Evolutionary conservation across 495 filamentous ascomycete species (phyloP), one percentile per base, ranked within the genome.

Genomic region (Penicillium odoratum): DNA sequence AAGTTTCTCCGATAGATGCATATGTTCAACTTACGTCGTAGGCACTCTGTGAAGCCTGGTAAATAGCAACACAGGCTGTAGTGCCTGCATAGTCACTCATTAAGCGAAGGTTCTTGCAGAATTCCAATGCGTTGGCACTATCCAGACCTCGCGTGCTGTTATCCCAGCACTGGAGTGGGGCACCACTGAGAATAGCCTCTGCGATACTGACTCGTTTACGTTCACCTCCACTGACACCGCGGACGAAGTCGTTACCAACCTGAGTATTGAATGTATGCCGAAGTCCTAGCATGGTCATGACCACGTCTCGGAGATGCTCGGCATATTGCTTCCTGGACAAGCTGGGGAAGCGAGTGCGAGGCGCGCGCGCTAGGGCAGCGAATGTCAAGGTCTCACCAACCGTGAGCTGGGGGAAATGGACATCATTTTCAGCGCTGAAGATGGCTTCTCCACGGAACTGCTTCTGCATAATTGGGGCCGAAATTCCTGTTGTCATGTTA

Each of bases 201-300:
- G 89, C 86, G 60, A 94, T 92, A 70, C 85, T 90, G 43, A 92
- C 88, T 57, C 91, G 84, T 74, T 93, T 93, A 10, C 90, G 69
- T 69, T 96, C 91, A 55, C 91, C 91, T 53, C 91, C 91, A 40
- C 82, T 87, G 0, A 94, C 86, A 56, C 91, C 91, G 36, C 89
- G 83, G 44, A 92, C 80, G 55, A 86, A 89, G 54, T 91, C 89
- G 67, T 93, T 91, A 26, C 91, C 91, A 29, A 94, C 86, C 29
- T 77, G 78, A 4, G 91, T 93, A 70, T 93, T 84, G 54, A 84
- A 77, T 0, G 89, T 92, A 61, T 93, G 88, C 11, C 80, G 78
- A 44, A 94, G 82, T 48, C 89, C 87, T 59, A 92, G 85, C 71
- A 90, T 86, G 31, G 88, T 83, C 87, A 93, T 90, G 52, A 89